Conservation (phyloP, 2,329 filamentous ascomycete species). For the Hymenoscyphus infarciens region DNA sequence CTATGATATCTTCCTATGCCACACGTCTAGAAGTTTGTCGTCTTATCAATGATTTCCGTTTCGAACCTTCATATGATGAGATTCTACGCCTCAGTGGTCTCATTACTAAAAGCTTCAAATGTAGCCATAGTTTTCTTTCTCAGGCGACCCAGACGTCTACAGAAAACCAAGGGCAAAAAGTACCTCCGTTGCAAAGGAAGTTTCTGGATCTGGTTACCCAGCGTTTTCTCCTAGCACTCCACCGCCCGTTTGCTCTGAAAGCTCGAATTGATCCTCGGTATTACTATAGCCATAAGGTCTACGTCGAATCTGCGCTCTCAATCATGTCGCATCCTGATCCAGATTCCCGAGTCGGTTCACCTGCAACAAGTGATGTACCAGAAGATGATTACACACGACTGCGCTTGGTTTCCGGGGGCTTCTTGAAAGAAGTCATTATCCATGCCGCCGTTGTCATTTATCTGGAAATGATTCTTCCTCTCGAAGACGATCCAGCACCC, state of each 20-base stretch:
- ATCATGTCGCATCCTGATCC: slow-evolving; percentile 19
- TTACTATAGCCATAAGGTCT: slow-evolving; percentile 47
- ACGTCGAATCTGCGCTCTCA: slow-evolving; percentile 42
- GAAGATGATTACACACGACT: slow-evolving; percentile 27
- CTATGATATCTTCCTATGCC: slow-evolving; percentile 43
- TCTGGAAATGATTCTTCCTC: slow-evolving; percentile 40
- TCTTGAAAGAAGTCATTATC: slow-evolving; percentile 41
- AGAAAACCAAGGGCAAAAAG: slow-evolving; percentile 4
- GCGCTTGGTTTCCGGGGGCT: slow-evolving; percentile 38
- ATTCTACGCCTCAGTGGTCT: slow-evolving; percentile 45
- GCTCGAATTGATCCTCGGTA: slow-evolving; percentile 44
- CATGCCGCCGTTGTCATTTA: slow-evolving; percentile 42
- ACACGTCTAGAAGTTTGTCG: slow-evolving; percentile 43
- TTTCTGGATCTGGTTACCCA: slow-evolving; percentile 50
- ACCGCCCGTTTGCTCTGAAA: slow-evolving; percentile 45
- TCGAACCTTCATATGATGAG: slow-evolving; percentile 44
- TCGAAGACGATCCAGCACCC: slow-evolving; percentile 27
- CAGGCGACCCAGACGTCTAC: neutral
- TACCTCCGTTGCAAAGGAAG: slow-evolving; percentile 38
- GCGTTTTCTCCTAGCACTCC: slow-evolving; percentile 53
- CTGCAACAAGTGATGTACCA: neutral
- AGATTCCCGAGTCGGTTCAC: neutral
- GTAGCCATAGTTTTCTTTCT: slow-evolving; percentile 19
- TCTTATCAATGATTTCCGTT: slow-evolving; percentile 46
- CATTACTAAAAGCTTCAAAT: slow-evolving; percentile 38